Evolutionary conservation across 192 early-diverging fungal species (phyloP).

Genomic region (Kickxella alabastrina): DNA sequence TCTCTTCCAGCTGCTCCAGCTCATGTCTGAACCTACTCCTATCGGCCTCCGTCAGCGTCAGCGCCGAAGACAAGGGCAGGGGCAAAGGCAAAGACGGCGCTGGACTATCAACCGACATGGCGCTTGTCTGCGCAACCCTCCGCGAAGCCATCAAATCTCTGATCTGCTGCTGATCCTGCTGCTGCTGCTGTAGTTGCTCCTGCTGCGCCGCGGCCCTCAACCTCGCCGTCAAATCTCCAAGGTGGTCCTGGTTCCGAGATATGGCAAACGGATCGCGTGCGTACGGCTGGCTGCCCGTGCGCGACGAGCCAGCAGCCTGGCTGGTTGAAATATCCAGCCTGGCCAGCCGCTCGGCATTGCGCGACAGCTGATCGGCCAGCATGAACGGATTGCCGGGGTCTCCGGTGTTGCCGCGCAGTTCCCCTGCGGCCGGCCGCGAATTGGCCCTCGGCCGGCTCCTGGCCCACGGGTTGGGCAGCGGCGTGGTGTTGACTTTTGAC

Average conservation of each 20-base stretch:
- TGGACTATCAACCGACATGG: constrained; percentile 18
- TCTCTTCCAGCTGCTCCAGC: constrained; percentile 79
- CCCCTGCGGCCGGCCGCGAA: constrained; percentile 4
- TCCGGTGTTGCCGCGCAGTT: too few relatives aligned
- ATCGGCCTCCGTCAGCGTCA: background rate
- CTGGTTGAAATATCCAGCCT: constrained; percentile 28
- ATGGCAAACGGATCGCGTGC: constrained; percentile 6
- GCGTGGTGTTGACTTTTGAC: constrained; percentile 34
- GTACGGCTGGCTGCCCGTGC: background rate
- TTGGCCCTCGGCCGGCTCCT: constrained; percentile 4
- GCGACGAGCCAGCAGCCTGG: constrained; percentile 8
- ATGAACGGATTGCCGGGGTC: constrained; percentile 26
- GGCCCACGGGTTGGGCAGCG: constrained; percentile 52
- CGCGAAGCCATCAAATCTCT: background rate
- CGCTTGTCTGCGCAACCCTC: constrained; percentile 14
- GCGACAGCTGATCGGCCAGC: constrained; percentile 30
- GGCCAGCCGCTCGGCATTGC: constrained; percentile 30
- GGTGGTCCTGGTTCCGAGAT: constrained; percentile 4
- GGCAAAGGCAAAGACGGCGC: background rate
- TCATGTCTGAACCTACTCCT: constrained; percentile 54
- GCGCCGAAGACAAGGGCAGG: too few relatives aligned
- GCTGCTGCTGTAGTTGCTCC: background rate
- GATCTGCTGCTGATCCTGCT: background rate
- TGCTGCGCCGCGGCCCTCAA: background rate
- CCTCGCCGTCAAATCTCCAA: constrained; percentile 1